These are phyloP conservation scores for Vanderwaltozyma yarrowii DNA, from an alignment of 805 yeast species.

Conservation along the genomic window DNA sequence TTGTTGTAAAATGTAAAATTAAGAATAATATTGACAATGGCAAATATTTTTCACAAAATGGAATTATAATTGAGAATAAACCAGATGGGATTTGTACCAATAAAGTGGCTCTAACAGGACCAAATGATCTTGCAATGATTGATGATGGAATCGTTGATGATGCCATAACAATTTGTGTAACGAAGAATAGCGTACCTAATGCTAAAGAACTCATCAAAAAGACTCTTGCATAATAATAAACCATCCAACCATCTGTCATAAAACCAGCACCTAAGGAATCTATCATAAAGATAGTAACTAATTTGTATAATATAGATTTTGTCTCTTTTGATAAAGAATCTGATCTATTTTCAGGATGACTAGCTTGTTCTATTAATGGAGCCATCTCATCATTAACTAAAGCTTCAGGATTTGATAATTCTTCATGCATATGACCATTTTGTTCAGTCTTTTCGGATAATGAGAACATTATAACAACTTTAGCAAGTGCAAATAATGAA, in stretches of 20 bases:
- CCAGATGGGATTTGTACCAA: slow-evolving; percentile 74
- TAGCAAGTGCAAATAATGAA: slow-evolving; percentile 42
- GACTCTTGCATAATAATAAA: slow-evolving; percentile 59
- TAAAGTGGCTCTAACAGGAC: slow-evolving; percentile 72
- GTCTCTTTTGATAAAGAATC: slow-evolving; percentile 32
- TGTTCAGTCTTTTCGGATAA: slow-evolving; percentile 47
- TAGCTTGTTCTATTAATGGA: slow-evolving; percentile 13
- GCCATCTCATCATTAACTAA: slow-evolving; percentile 20
- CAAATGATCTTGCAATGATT: slow-evolving; percentile 49
- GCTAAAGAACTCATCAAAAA: slow-evolving; percentile 46
- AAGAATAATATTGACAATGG: slow-evolving; percentile 40
- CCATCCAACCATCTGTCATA: slow-evolving; percentile 83
- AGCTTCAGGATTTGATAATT: slow-evolving; percentile 9
- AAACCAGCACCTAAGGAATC: slow-evolving; percentile 87
- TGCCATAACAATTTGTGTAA: slow-evolving; percentile 52
- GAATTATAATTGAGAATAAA: slow-evolving; percentile 44
- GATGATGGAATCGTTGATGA: slow-evolving; percentile 73
- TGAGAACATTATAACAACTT: slow-evolving; percentile 40
- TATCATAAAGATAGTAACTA: slow-evolving; percentile 58
- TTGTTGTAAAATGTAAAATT: slow-evolving; percentile 47
- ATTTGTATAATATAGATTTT: slow-evolving; percentile 34
- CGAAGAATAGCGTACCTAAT: slow-evolving; percentile 60
- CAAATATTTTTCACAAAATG: slow-evolving; percentile 33
- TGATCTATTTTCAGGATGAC: slow-evolving; percentile 3
- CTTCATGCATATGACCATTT: slow-evolving; percentile 18